Evolutionary conservation across 1,139 yeast species (phyloP), one percentile per base, ranked within the genome.

Genomic region (Candida frijolesensis): DNA sequence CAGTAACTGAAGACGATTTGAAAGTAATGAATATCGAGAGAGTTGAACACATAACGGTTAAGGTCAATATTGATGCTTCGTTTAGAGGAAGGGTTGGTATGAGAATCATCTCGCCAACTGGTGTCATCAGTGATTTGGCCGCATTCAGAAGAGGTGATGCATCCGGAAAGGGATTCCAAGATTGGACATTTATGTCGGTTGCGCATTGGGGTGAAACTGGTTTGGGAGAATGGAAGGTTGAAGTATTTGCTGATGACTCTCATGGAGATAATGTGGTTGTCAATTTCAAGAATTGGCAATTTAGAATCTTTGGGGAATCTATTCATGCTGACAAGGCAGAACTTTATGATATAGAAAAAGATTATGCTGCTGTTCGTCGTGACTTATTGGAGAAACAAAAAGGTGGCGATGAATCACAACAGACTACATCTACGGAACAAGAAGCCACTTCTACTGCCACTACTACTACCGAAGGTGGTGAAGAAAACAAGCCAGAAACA

Each of bases 171-270:
- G 97, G 97, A 0, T 87, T 89, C 58, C 61, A 64, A 9, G 77
- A 87, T 57, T 95, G 99, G 99, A 88, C 91, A 1, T 94, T 94
- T 63, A 90, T 92, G 91, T 82, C 95, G n/a, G 98, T 95, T 19
- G 98, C 96, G 2, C 98, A 94, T 66, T 94, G 99, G 98, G 97
- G 97, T 34, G 97, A 91, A 64, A 55, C 67, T 1, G 95, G 95
- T 1, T 68, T 69, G 32, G 99, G 99, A 10, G 83, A 82, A 14
- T 95, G 99, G 99, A 82, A 71, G 34, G 63, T 94, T 25, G 82
- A 79, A 57, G 92, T 92, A 1, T 70, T 71, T 52, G 62, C 64
- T 8, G 62, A 61, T 27, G 60, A 59, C 11, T 52, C 54, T 14
- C 51, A 60, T 29, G 46, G 53, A 6, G 63, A 60, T 2, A 49